Percentiles rank a stretch among this genome's conserved stretches.
These are phyloP conservation scores for Dactylellina drechsleri DNA, from an alignment of 2,329 filamentous ascomycete genomes.

Conservation along the genomic window DNA sequence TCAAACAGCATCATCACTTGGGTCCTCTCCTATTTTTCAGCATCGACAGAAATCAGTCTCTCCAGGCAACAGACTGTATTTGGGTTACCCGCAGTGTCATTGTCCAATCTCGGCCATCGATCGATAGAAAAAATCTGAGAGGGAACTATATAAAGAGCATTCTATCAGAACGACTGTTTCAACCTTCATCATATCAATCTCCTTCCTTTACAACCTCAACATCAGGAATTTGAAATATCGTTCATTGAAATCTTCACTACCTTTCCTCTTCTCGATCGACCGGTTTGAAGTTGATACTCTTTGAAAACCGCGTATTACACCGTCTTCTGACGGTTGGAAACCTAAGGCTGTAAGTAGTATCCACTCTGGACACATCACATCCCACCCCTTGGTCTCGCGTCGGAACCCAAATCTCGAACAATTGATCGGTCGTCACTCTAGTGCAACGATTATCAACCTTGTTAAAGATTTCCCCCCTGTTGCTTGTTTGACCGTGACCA, in stretches of 20 bases:
- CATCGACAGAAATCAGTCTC: constrained; percentile 12
- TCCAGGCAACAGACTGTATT: background rate
- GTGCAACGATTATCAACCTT: background rate
- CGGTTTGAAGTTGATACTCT: constrained; percentile 1
- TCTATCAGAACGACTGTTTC: background rate
- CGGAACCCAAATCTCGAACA: background rate
- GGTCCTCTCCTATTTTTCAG: constrained; percentile 41
- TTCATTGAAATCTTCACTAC: too few relatives aligned
- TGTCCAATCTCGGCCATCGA: too few relatives aligned
- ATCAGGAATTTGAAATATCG: background rate
- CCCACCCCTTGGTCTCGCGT: background rate
- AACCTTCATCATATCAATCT: background rate
- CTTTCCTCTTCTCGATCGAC: too few relatives aligned
- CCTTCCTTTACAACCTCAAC: background rate
- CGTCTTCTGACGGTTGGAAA: constrained; percentile 37
- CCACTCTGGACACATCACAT: constrained; percentile 1
- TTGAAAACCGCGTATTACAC: constrained; percentile 19
- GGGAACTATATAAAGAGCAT: background rate
- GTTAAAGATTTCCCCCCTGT: background rate
- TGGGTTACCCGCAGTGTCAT: too few relatives aligned
- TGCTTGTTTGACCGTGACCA: background rate
- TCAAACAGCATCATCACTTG: constrained; percentile 37
- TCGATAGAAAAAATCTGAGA: too few relatives aligned
- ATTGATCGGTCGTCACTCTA: background rate
- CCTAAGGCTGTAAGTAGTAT: constrained; percentile 32